Conservation (phyloP, 192 early-diverging fungal genomes). For the Piromyces sp. region DNA sequence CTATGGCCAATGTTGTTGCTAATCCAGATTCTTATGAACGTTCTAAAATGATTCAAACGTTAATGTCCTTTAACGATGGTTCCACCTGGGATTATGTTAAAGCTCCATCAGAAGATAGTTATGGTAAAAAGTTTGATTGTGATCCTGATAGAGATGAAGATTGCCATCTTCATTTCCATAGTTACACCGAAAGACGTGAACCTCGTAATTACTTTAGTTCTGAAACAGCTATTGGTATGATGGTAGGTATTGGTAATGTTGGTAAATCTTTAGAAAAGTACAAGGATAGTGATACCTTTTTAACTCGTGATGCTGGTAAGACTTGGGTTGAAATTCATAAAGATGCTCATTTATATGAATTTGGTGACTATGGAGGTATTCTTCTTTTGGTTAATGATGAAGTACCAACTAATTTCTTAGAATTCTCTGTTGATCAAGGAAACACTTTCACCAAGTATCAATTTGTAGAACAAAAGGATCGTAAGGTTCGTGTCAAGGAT, state of each 20-base stretch:
- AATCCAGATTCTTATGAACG: conserved; percentile 26
- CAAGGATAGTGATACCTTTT: conserved; percentile 47
- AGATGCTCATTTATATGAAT: conserved; percentile 53
- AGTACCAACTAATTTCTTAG: conserved; percentile 37
- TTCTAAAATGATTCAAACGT: conserved; percentile 42
- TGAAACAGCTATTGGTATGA: conserved; percentile 51
- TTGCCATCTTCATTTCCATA: conserved; percentile 5
- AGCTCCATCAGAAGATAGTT: conserved; percentile 36
- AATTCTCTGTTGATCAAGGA: conserved; percentile 73
- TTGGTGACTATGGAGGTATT: conserved; percentile 83
- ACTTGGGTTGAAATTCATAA: conserved; percentile 60
- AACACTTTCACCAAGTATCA: conserved; percentile 32
- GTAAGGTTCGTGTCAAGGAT: conserved; percentile 35
- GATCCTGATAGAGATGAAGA: not conserved
- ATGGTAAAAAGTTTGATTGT: conserved; percentile 9
- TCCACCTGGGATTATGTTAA: conserved; percentile 50
- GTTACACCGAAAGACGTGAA: conserved; percentile 58
- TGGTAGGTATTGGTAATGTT: conserved; percentile 84
- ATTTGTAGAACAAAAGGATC: conserved; percentile 40
- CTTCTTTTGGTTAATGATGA: conserved; percentile 58
- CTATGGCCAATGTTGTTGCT: conserved; percentile 65
- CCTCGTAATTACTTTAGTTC: conserved; percentile 53
- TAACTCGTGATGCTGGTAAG: conserved; percentile 71
- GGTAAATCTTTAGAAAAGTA: conserved; percentile 42
- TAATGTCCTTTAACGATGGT: conserved; percentile 79